A percentile compares a stretch with the other conserved stretches of the same genome.
phyloP scores from a whole-genome alignment of 179 eudicot genomes.

The Pouteria campechiana region DNA sequence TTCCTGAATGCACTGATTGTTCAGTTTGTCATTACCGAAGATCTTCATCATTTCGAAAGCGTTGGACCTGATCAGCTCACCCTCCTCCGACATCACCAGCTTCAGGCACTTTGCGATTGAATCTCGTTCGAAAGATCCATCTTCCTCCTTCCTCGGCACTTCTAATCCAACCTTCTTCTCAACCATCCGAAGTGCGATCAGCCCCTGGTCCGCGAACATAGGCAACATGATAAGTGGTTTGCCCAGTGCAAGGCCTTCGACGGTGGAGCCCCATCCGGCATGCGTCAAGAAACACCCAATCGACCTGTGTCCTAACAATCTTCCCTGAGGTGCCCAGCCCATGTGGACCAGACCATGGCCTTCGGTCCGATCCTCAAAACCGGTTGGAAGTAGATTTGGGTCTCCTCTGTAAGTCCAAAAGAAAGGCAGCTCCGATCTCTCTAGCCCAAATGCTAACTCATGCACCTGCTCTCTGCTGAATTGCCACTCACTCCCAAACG shows the following conservation, averaged over 20 bases:
- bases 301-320: conserved; percentile 34
- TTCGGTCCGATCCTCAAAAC: conserved; percentile 25
- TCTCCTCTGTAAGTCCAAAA: conserved; percentile 29
- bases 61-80: conserved; percentile 14
- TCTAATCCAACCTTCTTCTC: conserved; percentile 27
- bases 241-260: conserved; percentile 13
- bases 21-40: conserved; percentile 6
- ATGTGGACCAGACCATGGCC: conserved; percentile 30
- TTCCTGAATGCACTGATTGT: conserved; percentile 5
- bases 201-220: conserved; percentile 10
- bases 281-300: conserved; percentile 52
- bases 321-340: conserved; percentile 44
- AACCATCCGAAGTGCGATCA: conserved; percentile 24
- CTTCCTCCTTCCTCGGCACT: conserved; percentile 29
- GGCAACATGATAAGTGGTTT: conserved; percentile 8
- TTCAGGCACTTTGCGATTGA: conserved; percentile 28
- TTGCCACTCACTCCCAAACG: conserved; percentile 35
- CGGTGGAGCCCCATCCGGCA: conserved; percentile 25
- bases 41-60: conserved; percentile 21
- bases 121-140: conserved; percentile 25
- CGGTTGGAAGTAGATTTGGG: conserved; percentile 18
- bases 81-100: conserved; percentile 20
- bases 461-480: conserved; percentile 23
- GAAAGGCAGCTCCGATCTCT: conserved; percentile 23
- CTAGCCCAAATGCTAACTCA: conserved; percentile 37